Evolutionary conservation across 768 basidiomycete genomes (phyloP).

Genomic region (Dendrothele bispora): DNA sequence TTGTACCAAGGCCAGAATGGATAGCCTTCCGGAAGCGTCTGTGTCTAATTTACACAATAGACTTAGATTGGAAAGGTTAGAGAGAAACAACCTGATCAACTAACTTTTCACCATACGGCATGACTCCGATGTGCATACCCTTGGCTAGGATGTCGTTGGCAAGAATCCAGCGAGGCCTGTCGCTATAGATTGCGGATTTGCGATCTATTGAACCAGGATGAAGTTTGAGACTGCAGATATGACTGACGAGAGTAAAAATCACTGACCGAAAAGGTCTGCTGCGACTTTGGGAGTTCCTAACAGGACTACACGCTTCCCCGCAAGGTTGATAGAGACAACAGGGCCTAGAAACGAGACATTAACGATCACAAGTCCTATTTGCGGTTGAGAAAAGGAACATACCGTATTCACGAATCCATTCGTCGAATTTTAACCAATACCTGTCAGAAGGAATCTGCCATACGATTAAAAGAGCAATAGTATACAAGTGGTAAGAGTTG

Average conservation of each 20-base stretch:
- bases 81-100: no score
- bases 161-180: not conserved
- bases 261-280: not conserved
- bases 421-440: slow-evolving; percentile 8
- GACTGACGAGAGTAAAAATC: not conserved
- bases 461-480: not conserved
- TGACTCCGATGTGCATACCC: not conserved
- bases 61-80: not conserved
- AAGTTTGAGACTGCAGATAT: not conserved
- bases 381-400: not conserved
- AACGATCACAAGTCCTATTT: not conserved
- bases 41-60: not conserved
- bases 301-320: not conserved
- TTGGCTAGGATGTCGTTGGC: not conserved
- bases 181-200: not conserved
- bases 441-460: slow-evolving; percentile 4
- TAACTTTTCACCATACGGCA: not conserved
- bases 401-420: slow-evolving; percentile 9
- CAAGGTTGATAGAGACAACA: not conserved
- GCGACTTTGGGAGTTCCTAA: not conserved
- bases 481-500: no score
- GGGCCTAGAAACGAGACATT: not conserved
- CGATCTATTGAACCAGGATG: not conserved
- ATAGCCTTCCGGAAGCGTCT: not conserved
- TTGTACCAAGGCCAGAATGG: not conserved